Percentiles rank a stretch among this genome's conserved stretches.
phyloP scores from a whole-genome alignment of 2,329 filamentous ascomycete species.

The Aspergillus sp. region DNA sequence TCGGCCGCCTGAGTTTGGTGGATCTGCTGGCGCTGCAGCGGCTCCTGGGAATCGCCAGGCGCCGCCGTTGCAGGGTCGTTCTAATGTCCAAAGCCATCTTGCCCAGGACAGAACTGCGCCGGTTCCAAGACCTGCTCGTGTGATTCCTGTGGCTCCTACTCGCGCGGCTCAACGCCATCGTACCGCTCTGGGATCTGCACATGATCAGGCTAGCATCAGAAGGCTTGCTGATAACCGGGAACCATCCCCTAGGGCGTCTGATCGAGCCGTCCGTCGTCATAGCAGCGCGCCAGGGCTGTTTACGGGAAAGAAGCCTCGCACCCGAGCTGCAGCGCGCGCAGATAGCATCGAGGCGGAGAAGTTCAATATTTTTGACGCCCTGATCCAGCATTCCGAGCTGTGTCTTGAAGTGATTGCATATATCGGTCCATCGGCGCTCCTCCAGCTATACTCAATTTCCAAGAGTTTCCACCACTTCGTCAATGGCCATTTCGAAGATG shows the following conservation, averaged over 20 bases:
- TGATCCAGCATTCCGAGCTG: conserved; percentile 36
- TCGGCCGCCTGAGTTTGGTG: neutral
- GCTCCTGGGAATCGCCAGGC: neutral
- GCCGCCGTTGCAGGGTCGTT: no score
- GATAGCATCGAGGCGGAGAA: neutral
- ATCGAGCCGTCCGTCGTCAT: neutral
- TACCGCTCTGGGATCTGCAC: neutral
- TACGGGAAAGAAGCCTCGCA: neutral
- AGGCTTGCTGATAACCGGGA: no score
- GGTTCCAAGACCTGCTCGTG: neutral
- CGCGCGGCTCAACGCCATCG: neutral
- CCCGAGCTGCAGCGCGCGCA: neutral
- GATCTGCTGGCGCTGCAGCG: neutral
- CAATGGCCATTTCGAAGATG: conserved; percentile 50
- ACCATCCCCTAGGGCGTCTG: no score
- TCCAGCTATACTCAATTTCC: conserved; percentile 57
- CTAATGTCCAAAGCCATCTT: neutral
- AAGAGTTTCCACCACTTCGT: conserved; percentile 53
- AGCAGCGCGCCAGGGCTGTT: neutral
- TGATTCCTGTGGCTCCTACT: neutral
- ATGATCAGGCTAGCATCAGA: no score
- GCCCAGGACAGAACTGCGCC: neutral
- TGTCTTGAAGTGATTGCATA: conserved; percentile 47
- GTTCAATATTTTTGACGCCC: conserved; percentile 7
- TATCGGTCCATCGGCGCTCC: conserved; percentile 47